Conservation (phyloP, 176 grass and related monocot species). For the Aegilops sharonensis region DNA sequence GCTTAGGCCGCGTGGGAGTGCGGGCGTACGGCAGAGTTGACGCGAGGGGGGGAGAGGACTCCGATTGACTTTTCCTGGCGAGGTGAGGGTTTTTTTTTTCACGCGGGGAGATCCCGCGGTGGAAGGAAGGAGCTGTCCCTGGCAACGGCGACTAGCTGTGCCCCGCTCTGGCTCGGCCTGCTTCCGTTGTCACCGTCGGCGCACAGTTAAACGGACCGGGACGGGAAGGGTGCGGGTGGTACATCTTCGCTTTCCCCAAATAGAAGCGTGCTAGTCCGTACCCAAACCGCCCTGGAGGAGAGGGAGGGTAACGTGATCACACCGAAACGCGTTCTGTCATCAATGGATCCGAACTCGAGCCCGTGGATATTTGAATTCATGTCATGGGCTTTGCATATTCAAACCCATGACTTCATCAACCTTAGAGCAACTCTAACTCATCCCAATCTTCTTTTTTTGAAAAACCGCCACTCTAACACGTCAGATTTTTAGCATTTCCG, state of each 20-base stretch:
- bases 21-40: slow-evolving; percentile 18
- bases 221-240: not conserved
- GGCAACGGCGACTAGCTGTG: not conserved
- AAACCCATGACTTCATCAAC: not conserved
- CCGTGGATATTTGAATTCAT: too few relatives aligned
- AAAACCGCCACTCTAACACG: too few relatives aligned
- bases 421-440: too few relatives aligned
- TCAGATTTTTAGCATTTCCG: too few relatives aligned
- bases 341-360: too few relatives aligned
- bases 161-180: not conserved
- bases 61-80: slow-evolving; percentile 20
- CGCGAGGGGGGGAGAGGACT: slow-evolving; percentile 2
- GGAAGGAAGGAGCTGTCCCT: not conserved
- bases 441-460: too few relatives aligned
- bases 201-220: not conserved
- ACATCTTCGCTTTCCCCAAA: not conserved
- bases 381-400: not conserved
- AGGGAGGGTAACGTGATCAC: not conserved
- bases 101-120: too few relatives aligned
- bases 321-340: not conserved
- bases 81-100: not conserved
- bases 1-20: slow-evolving; percentile 16
- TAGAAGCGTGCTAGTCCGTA: not conserved
- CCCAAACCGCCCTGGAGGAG: not conserved
- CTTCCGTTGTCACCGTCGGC: not conserved